Evolutionary conservation across 2,329 filamentous ascomycete species (phyloP), one percentile per base, ranked within the genome.

Genomic region (Magnaporthiopsis incrustans): DNA sequence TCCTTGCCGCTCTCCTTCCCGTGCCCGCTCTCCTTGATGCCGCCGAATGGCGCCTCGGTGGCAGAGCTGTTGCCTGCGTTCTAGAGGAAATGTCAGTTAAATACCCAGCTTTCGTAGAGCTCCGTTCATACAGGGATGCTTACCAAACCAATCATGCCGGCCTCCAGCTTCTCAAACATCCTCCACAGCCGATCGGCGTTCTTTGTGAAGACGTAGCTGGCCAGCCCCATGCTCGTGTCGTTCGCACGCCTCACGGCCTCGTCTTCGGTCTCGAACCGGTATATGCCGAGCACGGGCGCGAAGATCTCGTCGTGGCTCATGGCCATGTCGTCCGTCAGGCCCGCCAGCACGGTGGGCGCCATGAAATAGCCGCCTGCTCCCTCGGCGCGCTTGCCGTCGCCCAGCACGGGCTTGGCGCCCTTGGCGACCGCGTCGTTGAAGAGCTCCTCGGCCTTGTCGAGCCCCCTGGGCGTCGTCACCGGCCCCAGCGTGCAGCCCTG

Each of bases 351-450:
- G 0, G 84, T 85, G 0, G 85, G 85, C 68, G 82, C 80, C 73
- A 90, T 89, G 78, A 89, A 91, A 74, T 88, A 90, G 5, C 87
- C 86, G 0, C 77, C 33, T 12, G 3, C 75, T 11, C 77, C 73
- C 30, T 72, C 71, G 2, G 77, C 73, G 10, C 87, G 77, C 73
- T 80, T 68, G 71, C 81, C 79, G 1, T 85, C 87, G 15, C 89
- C 89, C 26, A 87, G 76, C 1, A 89, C 75, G n/a, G 89, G 74
- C 59, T 82, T 82, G 1, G 84, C 89, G 3, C 89, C 89, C 56
- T 83, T 80, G 64, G 80, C 80, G 63, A 81, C 79, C 4, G 89
- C 89, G 72, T 91, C 86, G 59, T 83, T 79, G 38, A 90, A 84
- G 67, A 90, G 86, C 57, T 76, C 75, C 12, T 78, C 73, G 7